Evolutionary conservation across 306 rosid genomes (phyloP).

Genomic region (Astragalus glycyphyllos): DNA sequence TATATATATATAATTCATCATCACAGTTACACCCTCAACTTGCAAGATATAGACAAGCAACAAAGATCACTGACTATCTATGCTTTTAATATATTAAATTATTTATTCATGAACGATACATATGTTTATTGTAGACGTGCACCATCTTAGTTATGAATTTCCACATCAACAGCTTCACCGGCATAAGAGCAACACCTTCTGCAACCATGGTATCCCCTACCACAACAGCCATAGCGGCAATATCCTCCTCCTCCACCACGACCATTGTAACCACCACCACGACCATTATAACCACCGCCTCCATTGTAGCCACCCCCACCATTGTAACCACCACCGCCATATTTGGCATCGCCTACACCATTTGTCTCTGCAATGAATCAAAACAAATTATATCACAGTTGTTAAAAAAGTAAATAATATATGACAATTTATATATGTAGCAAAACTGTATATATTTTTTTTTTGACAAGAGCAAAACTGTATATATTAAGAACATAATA

Average conservation of each 20-base stretch:
- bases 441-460: no score
- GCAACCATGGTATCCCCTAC: constrained; percentile 40
- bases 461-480: no score
- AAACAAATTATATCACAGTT: not conserved
- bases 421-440: no score
- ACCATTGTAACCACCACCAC: not conserved
- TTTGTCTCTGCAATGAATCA: not conserved
- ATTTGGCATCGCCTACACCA: constrained; percentile 36
- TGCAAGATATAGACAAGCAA: no score
- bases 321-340: constrained; percentile 16
- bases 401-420: no score
- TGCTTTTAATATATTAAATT: not conserved
- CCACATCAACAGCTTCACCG: no score
- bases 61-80: no score
- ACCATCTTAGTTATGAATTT: constrained; percentile 11
- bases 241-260: constrained; percentile 43
- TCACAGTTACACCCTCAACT: no score
- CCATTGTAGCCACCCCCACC: not conserved
- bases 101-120: not conserved
- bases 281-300: not conserved
- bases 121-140: not conserved
- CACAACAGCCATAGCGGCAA: constrained; percentile 58
- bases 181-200: constrained; percentile 59
- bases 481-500: no score
- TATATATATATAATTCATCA: no score